These are phyloP conservation scores for Coleophoma cylindrospora DNA, from an alignment of 2,329 filamentous ascomycete species.

Conservation along the genomic window DNA sequence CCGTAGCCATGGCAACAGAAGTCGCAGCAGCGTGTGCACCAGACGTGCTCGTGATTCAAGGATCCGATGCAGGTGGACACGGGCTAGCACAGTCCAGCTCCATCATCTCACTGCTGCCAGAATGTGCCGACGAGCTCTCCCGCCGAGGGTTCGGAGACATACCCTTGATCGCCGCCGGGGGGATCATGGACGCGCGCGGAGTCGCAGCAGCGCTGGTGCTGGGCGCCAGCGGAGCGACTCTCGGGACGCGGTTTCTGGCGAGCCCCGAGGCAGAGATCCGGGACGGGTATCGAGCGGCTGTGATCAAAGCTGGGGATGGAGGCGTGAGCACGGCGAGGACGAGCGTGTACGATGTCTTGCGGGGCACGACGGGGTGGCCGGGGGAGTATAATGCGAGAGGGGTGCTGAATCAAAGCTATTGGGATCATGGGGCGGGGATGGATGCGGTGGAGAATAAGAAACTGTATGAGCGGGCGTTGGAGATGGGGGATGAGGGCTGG, in stretches of 20 bases:
- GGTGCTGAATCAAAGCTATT: constrained; percentile 48
- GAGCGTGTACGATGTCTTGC: constrained; percentile 43
- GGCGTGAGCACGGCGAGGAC: constrained; percentile 44
- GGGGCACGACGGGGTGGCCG: constrained; percentile 55
- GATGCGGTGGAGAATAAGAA: constrained; percentile 32
- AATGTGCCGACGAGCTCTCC: constrained; percentile 24
- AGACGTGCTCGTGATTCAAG: constrained; percentile 31
- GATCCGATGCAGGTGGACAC: constrained; percentile 31
- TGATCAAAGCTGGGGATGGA: constrained; percentile 42
- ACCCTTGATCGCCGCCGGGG: constrained; percentile 28
- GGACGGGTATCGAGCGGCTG: constrained; percentile 39
- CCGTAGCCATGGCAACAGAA: constrained; percentile 21
- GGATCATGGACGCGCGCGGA: constrained; percentile 30
- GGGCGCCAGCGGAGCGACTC: constrained; percentile 34
- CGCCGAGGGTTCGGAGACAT: constrained; percentile 16
- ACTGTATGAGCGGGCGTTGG: constrained; percentile 37
- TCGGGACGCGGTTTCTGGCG: constrained; percentile 47
- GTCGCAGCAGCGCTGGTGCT: constrained; percentile 28
- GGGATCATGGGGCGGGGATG: constrained; percentile 33
- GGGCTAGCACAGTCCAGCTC: constrained; percentile 24
- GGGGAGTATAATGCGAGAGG: constrained; percentile 51
- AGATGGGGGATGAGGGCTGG: constrained; percentile 45
- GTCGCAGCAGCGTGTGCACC: constrained; percentile 16
- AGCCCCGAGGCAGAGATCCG: constrained; percentile 38
- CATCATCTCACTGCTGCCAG: constrained; percentile 29